Evolutionary conservation across 768 basidiomycete species (phyloP).

Genomic region (Lentinula aciculospora): DNA sequence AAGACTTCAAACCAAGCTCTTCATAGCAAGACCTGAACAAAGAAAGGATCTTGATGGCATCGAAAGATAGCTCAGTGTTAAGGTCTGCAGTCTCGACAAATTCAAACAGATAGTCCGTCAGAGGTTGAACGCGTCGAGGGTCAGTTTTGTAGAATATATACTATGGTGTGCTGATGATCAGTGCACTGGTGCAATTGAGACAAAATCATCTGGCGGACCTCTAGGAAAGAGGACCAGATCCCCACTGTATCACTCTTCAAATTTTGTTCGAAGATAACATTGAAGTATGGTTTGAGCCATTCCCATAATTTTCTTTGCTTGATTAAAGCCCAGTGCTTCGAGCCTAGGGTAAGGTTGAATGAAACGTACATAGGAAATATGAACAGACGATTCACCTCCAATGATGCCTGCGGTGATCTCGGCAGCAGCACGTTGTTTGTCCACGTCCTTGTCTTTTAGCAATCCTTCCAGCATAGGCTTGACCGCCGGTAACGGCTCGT

Average conservation of each 20-base stretch:
- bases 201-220: slow-evolving; percentile 33
- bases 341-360: slow-evolving; percentile 37
- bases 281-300: slow-evolving; percentile 72
- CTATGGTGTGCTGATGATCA: slow-evolving; percentile 26
- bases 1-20: slow-evolving; percentile 75
- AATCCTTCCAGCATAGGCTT: slow-evolving; percentile 57
- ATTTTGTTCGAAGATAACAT: slow-evolving; percentile 58
- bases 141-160: slow-evolving; percentile 77
- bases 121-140: slow-evolving; percentile 74
- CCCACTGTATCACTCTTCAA: slow-evolving; percentile 78
- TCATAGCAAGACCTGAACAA: slow-evolving; percentile 69
- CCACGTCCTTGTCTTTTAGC: slow-evolving; percentile 62
- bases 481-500: slow-evolving; percentile 59
- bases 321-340: slow-evolving; percentile 81
- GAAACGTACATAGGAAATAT: neutral
- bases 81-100: slow-evolving; percentile 68
- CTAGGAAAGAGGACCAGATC: slow-evolving; percentile 76
- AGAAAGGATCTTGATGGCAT: slow-evolving; percentile 63
- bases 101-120: slow-evolving; percentile 68
- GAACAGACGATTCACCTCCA: slow-evolving; percentile 38
- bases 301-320: slow-evolving; percentile 68
- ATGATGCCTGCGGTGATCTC: slow-evolving; percentile 77
- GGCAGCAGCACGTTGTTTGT: slow-evolving; percentile 85
- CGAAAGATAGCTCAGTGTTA: slow-evolving; percentile 78
- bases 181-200: neutral